These are phyloP conservation scores for Phytophthora parvispora DNA, from an alignment of 352 stramenopile species.

Conservation along the genomic window DNA sequence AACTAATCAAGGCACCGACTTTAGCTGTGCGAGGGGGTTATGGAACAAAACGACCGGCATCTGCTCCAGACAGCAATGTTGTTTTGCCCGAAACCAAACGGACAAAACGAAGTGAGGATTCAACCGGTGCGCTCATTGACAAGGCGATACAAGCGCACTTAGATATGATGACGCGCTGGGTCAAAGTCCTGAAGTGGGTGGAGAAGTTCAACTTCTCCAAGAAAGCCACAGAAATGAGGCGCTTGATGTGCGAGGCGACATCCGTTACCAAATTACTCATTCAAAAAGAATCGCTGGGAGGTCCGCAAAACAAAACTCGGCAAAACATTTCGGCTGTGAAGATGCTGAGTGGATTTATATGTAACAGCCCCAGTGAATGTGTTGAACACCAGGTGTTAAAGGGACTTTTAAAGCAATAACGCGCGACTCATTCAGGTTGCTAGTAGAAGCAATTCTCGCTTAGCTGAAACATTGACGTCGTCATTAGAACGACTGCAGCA, in stretches of 20 bases:
- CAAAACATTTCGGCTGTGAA: background rate
- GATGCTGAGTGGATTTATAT: background rate
- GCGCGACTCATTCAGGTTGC: background rate
- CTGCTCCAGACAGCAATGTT: background rate
- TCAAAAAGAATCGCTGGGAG: background rate
- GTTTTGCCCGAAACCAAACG: background rate
- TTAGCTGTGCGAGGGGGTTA: too few species aligned
- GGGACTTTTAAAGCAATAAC: background rate
- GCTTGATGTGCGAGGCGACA: background rate
- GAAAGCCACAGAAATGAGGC: background rate
- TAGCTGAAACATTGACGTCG: background rate
- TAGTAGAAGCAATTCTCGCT: background rate
- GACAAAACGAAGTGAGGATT: background rate
- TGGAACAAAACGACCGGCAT: background rate
- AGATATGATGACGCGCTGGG: background rate
- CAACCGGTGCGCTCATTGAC: background rate
- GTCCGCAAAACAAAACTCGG: background rate
- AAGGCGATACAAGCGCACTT: background rate
- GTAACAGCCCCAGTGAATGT: background rate
- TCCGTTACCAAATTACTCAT: background rate
- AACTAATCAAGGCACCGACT: too few species aligned
- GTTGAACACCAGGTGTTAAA: background rate
- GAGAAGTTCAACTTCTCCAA: background rate
- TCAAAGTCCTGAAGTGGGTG: background rate
- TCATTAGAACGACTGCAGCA: background rate